Evolutionary conservation across 345 rosid species (phyloP).

Genomic region (Euphorbia lathyris): DNA sequence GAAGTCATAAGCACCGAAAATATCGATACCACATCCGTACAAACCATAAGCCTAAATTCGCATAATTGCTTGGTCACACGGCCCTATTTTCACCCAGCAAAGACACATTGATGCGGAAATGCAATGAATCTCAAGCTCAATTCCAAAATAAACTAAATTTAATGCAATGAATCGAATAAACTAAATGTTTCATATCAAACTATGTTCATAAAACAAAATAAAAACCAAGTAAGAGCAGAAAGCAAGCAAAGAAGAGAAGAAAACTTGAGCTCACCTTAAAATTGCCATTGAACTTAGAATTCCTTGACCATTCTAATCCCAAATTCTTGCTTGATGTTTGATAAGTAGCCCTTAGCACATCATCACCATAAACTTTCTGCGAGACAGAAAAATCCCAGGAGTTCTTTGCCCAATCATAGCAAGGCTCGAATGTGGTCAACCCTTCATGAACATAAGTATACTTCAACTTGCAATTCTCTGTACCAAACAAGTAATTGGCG

Average conservation of each 20-base stretch:
- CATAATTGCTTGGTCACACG: neutral
- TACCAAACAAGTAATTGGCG: constrained; percentile 66
- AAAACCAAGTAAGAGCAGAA: neutral
- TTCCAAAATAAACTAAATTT: constrained; percentile 5
- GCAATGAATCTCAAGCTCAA: neutral
- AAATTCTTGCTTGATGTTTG: constrained; percentile 63
- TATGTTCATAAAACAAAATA: neutral
- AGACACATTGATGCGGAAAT: too few relatives aligned
- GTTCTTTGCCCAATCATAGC: constrained; percentile 70
- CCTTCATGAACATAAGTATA: constrained; percentile 65
- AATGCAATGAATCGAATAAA: too few relatives aligned
- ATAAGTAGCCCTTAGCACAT: constrained; percentile 66
- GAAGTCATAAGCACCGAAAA: too few relatives aligned
- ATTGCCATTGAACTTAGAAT: constrained; percentile 51
- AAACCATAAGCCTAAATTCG: neutral
- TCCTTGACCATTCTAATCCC: constrained; percentile 81
- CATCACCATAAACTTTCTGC: constrained; percentile 55
- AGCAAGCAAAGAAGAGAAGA: neutral
- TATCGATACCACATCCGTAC: neutral
- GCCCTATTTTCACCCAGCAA: neutral
- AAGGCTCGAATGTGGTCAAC: constrained; percentile 68
- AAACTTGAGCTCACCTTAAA: constrained; percentile 52
- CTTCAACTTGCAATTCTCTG: constrained; percentile 78
- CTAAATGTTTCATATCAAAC: neutral
- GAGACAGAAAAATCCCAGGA: constrained; percentile 82